Base-by-base conservation (phyloP, 306 rosid genomes). In the Corylus avellana region DNA sequence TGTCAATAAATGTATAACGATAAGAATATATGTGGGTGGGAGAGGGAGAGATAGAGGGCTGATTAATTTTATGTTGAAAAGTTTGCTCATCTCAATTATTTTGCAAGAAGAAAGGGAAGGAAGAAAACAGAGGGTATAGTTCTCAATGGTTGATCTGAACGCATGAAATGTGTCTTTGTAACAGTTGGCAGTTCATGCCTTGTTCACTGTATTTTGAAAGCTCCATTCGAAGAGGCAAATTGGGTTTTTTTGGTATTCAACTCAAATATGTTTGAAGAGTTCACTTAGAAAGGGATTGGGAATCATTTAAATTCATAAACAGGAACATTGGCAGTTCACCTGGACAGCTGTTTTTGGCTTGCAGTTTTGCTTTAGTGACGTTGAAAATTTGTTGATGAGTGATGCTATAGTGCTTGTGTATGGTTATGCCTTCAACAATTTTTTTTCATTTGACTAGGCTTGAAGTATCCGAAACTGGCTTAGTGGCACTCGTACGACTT, bases 401-500 rank as follows among this genome's bases (percentile, higher is more conserved):
- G 50, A 67, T 67, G 50, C 72, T 42, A 39, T n/a, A 67, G 7
- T 42, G 3, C 72, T 64, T 67, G 25, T 42, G 48, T 9, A 67
- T n/a, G 49, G 8, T 22, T 74, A 77, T 79, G 79, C 66, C 73
- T 71, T 75, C 63, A 62, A 17, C 47, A 77, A 53, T 72, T 79
- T 70, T 64, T 54, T 54, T 79, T 76, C 46, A 47, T 80, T 73
- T 77, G 64, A 79, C 62, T 56, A 94, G 98, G 93, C 95, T 94
- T 85, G 94, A 90, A 75, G 98, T 90, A 71, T 51, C 91, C 48
- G 96, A 89, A 57, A 76, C 82, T 81, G 97, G 98, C 76, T 84
- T 94, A 77, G 89, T 79, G 25, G 97, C 97, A 16, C 85, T 92
- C 79, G 96, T 94, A 73, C 88, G 96, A 70, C 97, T 94, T 49